A percentile compares a stretch with the other conserved stretches of the same genome.
Evolutionary conservation across 768 basidiomycete species (phyloP).

Genomic region (Leccinum subtestaceum): DNA sequence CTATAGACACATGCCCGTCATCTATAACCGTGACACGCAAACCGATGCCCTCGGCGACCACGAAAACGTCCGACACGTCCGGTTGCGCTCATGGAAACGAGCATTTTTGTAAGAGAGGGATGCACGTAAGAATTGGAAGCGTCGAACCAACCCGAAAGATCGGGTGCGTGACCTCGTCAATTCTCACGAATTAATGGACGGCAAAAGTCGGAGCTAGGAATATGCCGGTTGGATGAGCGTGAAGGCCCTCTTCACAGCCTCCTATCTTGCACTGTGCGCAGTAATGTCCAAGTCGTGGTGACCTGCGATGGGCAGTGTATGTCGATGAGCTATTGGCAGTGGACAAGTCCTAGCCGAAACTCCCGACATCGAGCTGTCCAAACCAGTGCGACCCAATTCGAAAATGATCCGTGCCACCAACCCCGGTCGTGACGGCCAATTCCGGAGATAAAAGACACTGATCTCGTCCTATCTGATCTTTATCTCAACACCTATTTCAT

Average conservation of each 20-base stretch:
- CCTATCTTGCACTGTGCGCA: neutral
- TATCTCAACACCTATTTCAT: conserved; percentile 3
- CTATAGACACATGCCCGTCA: neutral
- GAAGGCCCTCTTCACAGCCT: neutral
- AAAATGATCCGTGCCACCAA: neutral
- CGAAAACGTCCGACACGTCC: neutral
- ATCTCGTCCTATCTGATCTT: conserved; percentile 10
- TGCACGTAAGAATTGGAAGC: neutral
- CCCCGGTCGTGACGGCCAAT: neutral
- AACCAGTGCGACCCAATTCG: conserved; percentile 3
- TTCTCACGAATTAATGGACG: neutral
- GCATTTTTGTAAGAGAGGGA: neutral
- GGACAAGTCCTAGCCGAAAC: neutral
- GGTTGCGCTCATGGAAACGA: neutral
- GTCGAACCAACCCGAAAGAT: neutral
- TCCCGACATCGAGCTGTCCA: neutral
- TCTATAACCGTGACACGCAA: neutral
- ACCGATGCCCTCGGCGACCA: neutral
- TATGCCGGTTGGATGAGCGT: neutral
- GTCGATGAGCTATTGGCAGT: neutral
- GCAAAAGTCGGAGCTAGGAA: neutral
- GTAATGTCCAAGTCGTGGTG: neutral
- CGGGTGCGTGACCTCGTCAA: neutral
- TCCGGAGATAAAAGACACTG: conserved; percentile 14
- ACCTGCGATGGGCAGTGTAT: neutral